Conservation (phyloP, 2,329 filamentous ascomycete species). For the Pleomassaria siparia region DNA sequence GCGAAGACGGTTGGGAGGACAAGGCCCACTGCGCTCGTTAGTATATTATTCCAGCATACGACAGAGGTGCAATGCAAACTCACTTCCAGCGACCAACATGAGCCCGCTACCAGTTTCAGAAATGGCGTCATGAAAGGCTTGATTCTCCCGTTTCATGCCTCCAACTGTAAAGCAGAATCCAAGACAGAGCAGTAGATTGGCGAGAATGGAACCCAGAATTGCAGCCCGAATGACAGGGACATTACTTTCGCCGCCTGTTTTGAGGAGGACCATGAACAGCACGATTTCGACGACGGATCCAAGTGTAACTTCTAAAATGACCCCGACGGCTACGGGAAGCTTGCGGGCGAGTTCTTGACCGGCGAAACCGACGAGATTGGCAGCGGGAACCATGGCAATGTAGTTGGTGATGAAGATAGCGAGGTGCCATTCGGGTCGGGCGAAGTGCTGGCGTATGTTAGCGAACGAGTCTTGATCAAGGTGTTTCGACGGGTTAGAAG, state of each 20-base stretch:
- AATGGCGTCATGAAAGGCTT: slow-evolving; percentile 72
- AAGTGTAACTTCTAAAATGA: slow-evolving; percentile 61
- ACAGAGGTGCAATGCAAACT: slow-evolving; percentile 7
- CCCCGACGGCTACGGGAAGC: slow-evolving; percentile 70
- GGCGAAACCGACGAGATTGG: slow-evolving; percentile 74
- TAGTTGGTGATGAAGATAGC: slow-evolving; percentile 71
- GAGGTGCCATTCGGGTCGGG: slow-evolving; percentile 58
- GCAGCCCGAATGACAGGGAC: slow-evolving; percentile 78
- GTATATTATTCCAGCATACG: slow-evolving; percentile 3
- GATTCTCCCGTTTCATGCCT: slow-evolving; percentile 64
- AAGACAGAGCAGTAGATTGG: slow-evolving; percentile 78
- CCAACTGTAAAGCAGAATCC: slow-evolving; percentile 79
- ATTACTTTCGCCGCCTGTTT: slow-evolving; percentile 47
- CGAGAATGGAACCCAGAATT: slow-evolving; percentile 79
- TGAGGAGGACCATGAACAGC: slow-evolving; percentile 75
- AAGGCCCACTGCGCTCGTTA: slow-evolving; percentile 46
- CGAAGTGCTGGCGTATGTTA: slow-evolving; percentile 48
- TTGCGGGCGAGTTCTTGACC: slow-evolving; percentile 73
- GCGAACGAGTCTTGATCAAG: neutral
- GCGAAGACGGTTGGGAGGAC: slow-evolving; percentile 58
- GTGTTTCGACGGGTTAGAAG: neutral
- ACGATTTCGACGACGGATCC: slow-evolving; percentile 81
- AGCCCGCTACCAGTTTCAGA: slow-evolving; percentile 78
- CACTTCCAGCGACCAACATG: slow-evolving; percentile 72
- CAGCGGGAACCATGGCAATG: slow-evolving; percentile 75